Evolutionary conservation across 75 land plant species (phyloP), one percentile per base, ranked within the genome.

Genomic region (Ceratopteris richardii): DNA sequence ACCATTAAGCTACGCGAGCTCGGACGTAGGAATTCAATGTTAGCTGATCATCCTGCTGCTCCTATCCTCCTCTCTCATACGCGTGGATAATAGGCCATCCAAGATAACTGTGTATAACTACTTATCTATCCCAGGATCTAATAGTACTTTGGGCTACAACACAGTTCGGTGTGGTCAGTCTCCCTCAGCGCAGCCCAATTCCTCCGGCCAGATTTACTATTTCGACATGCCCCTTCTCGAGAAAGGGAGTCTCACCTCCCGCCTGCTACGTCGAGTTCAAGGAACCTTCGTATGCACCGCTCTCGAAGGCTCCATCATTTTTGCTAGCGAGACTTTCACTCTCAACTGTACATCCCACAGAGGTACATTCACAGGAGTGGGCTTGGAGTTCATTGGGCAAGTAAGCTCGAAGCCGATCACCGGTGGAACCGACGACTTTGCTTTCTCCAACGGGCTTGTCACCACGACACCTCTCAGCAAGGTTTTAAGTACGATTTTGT

Each of bases 151-250:
- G 37, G 37, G 37, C 9, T 33, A 33, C 37, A 33, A 33, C 37
- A 33, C 37, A 9, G 37, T 33, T 3, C 37, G 9, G 37, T 33
- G 37, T 9, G 37, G 37, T 3, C 7, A 9, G 37, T 9, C 37
- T 3, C 13, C 50, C 13, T 2, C 18, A 17, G 22, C 22, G 22
- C 37, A 33, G 9, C 37, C 37, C 7, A 33, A 33, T 9, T 3
- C 7, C 3, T 46, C 2, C 50, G 50, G 50, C 3, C 18, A 17
- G 22, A 21, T 17, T 2, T 46, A 5, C 50, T 18, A 5, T 5
- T 46, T 46, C 50, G 50, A 46, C 14, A 46, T 46, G 50, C 50
- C 50, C 13, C 50, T 46, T 5, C 50, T 46, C 13, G 50, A n/a
- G 50, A 17, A 46, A 17, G 13, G 14, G 14, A 14, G 14, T 17